Evolutionary conservation across 225 moss, liverwort and hornwort species (phyloP).

Genomic region (Physcomitrium patens): DNA sequence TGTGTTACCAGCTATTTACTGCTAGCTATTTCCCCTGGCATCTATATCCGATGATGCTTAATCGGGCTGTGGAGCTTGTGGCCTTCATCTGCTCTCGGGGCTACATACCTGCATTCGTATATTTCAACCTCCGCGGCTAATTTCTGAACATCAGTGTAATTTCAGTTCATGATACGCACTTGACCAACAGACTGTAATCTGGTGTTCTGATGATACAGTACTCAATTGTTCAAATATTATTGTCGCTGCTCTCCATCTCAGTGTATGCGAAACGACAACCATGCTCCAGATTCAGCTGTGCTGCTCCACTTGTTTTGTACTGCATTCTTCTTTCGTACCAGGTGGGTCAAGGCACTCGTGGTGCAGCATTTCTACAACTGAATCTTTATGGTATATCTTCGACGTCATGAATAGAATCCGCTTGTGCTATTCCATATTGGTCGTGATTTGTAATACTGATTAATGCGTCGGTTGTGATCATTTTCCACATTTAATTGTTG

Average conservation of each 20-base stretch:
- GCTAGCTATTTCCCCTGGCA: conserved; percentile 74
- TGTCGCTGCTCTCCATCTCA: conserved; percentile 65
- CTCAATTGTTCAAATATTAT: conserved; percentile 53
- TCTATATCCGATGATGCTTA: conserved; percentile 72
- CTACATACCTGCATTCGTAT: conserved; percentile 39
- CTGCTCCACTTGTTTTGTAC: conserved; percentile 64
- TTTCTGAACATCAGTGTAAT: too few species aligned
- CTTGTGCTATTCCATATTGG: neutral
- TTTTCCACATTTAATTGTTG: neutral
- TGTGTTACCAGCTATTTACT: conserved; percentile 67
- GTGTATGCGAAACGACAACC: conserved; percentile 65
- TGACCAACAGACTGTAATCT: neutral
- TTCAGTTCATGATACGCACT: too few species aligned
- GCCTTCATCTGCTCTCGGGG: conserved; percentile 71
- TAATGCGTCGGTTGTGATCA: too few species aligned
- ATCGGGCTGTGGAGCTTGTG: conserved; percentile 70
- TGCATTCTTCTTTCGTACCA: conserved; percentile 73
- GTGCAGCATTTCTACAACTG: neutral
- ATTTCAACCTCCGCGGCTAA: too few species aligned
- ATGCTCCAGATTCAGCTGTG: conserved; percentile 55
- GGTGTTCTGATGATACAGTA: conserved; percentile 44
- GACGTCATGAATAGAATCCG: too few species aligned
- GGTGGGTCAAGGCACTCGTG: conserved; percentile 28
- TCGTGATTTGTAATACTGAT: neutral
- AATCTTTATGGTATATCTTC: too few species aligned